These are phyloP conservation scores for Posidonia oceanica DNA, from an alignment of 116 monocot genomes.

Conservation along the genomic window DNA sequence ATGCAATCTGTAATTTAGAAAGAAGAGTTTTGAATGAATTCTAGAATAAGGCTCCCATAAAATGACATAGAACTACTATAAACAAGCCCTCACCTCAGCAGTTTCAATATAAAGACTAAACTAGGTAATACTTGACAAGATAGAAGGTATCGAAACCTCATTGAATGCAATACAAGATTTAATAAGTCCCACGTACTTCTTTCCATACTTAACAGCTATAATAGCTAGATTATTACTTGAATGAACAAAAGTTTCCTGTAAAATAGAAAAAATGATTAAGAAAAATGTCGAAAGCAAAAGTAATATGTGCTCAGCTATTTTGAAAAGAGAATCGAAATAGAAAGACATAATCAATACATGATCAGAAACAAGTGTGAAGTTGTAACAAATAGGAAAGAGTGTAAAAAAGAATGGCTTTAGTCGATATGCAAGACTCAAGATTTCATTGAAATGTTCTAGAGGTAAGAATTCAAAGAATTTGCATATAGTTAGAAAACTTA, in stretches of 20 bases:
- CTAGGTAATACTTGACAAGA: constrained; percentile 11
- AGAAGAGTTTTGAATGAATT: not conserved
- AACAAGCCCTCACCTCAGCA: constrained; percentile 25
- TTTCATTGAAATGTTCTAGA: too few relatives aligned
- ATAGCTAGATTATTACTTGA: constrained; percentile 28
- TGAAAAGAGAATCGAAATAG: too few relatives aligned
- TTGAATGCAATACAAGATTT: constrained; percentile 36
- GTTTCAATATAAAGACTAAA: constrained; percentile 36
- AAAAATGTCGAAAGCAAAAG: too few relatives aligned
- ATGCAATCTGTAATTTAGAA: constrained; percentile 19
- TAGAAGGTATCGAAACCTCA: constrained; percentile 45
- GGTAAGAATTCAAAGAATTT: too few relatives aligned
- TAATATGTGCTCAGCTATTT: too few relatives aligned
- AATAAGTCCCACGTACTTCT: constrained; percentile 13
- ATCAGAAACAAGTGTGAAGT: too few relatives aligned
- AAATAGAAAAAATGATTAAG: not conserved
- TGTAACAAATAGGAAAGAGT: too few relatives aligned
- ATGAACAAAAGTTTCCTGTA: constrained; percentile 33
- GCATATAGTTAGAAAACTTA: too few relatives aligned
- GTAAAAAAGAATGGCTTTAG: too few relatives aligned
- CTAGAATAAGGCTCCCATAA: not conserved
- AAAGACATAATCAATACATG: too few relatives aligned
- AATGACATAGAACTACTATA: not conserved
- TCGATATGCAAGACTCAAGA: too few relatives aligned
- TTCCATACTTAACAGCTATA: constrained; percentile 16